Base-by-base conservation (phyloP, 176 grass and related monocot genomes). In the Triticum timopheevii region DNA sequence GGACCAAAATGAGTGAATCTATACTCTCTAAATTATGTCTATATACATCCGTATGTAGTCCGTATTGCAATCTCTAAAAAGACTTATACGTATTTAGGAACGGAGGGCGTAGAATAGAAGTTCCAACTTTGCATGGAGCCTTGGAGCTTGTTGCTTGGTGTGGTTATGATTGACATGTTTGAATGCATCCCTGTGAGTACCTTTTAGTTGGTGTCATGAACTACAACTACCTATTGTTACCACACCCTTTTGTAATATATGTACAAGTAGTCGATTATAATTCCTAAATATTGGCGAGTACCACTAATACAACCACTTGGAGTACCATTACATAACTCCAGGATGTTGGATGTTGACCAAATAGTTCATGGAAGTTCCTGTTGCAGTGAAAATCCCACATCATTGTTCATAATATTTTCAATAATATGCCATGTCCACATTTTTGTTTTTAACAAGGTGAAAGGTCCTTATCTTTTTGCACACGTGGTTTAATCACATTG, bases 381-480 rank as follows among this genome's bases (percentile, higher is more conserved):
- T 58, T 3, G 24, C 1, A 35, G 27, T 50, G 84, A 15, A 82
- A 77, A 8, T 59, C 42, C 78, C 8, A 28, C 20, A 73, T 80
- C 3, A 80, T n/a, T 23, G 34, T 64, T 64, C 34, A 73, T 45
- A 58, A 9, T 75, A 52, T 52, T 52, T 16, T 30, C 73, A 76
- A 4, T 77, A 70, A 63, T 65, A 23, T 62, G 17, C 4, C 4
- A 78, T 61, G 24, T 62, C 6, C 33, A 76, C 15, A 59, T 80
- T 34, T 45, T 80, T 65, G 4, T 56, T 79, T 79, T 84, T 66
- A 54, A 47, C 35, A 80, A 71, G 13, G 19, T 73, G 34, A 23
- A 38, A 78, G 6, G 13, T 27, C n/a, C 49, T 76, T 10, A 9
- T 24, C 15, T 33, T n/a, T 61, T 47, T 84, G 16, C 24, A 65